Base-by-base conservation (phyloP, 2,329 filamentous ascomycete species). In the Onygena corvina region DNA sequence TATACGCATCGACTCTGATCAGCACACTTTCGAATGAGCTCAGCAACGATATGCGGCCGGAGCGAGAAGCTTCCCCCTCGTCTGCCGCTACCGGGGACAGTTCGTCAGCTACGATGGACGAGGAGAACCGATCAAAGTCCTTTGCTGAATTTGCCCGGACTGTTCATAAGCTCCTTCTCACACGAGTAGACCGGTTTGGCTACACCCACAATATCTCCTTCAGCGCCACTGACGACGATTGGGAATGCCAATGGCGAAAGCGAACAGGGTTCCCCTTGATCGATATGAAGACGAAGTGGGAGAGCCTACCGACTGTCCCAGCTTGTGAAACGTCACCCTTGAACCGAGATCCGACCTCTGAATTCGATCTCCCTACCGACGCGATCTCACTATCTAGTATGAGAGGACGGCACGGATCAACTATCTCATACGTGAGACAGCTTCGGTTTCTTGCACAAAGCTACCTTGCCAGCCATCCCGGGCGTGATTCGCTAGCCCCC, bases 141-240 rank as follows among this genome's bases (percentile, higher is more conserved):
- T 55, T 44, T 51, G 31, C 40, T 29, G 42, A 33, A 36, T 48
- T 40, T 40, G 35, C 18, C 9, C 16, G 35, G 35, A 25, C 35
- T 11, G 16, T 40, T 5, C 35, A 40, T 7, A 3, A 9, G 12
- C 18, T 40, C 4, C 35, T 40, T 4, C 20, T 40, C 4, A 40
- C 20, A 20, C 12, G 36, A 4, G 20, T 40, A 2, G 36, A 40
- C 18, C 11, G 36, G 12, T 6, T 25, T n/a, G 36, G 36, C 5
- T 23, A 40, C 14, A 14, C 11, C n/a, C 51, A 51, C 23, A 33
- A 48, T 23, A 51, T 57, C 6, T 52, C 52, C 34, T 56, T 57
- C 46, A 44, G 50, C 16, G 56, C 56, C 33, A 52, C 53, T 40
- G 47, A 58, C 38, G 53, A 56, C 29, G 47, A 52, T 40, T 58